These are phyloP conservation scores for Aspergillus vadensis DNA, from an alignment of 2,329 filamentous ascomycete genomes.

Conservation along the genomic window DNA sequence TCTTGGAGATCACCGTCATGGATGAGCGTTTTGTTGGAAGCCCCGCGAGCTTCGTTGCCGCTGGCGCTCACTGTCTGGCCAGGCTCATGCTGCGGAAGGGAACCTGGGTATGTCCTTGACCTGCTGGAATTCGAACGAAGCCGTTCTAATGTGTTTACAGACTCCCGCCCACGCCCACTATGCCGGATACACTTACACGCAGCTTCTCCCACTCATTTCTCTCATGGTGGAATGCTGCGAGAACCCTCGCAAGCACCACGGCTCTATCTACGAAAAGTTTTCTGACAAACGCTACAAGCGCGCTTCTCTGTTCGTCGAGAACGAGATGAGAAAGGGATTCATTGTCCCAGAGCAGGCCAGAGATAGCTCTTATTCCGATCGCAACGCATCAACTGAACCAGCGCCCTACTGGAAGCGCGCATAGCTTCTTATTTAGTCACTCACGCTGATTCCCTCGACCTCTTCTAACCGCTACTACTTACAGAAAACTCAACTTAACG, in stretches of 20 bases:
- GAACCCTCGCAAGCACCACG: slow-evolving; percentile 76
- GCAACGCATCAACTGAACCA: slow-evolving; percentile 16
- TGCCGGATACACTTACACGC: slow-evolving; percentile 85
- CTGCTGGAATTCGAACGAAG: slow-evolving; percentile 2
- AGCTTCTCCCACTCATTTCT: slow-evolving; percentile 74
- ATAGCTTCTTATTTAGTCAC: slow-evolving; percentile 12
- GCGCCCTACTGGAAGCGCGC: slow-evolving; percentile 22
- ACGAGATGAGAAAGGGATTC: slow-evolving; percentile 67
- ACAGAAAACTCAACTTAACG: not conserved
- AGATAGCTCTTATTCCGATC: slow-evolving; percentile 18
- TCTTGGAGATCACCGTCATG: slow-evolving; percentile 95
- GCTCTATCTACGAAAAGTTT: slow-evolving; percentile 90
- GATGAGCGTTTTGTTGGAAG: slow-evolving; percentile 94
- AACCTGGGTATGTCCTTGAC: slow-evolving; percentile 72
- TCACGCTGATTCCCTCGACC: not conserved
- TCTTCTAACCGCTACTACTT: too few relatives aligned
- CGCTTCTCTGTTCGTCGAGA: slow-evolving; percentile 77
- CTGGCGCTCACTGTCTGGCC: slow-evolving; percentile 88
- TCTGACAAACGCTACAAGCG: slow-evolving; percentile 83
- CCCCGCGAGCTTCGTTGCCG: slow-evolving; percentile 85
- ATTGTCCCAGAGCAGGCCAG: slow-evolving; percentile 44
- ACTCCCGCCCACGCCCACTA: slow-evolving; percentile 84
- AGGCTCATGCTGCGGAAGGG: slow-evolving; percentile 88
- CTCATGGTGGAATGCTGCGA: slow-evolving; percentile 88
- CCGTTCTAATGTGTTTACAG: slow-evolving; percentile 49